These are phyloP conservation scores for Fusarium chuoi DNA, from an alignment of 2,329 filamentous ascomycete species.

Conservation along the genomic window DNA sequence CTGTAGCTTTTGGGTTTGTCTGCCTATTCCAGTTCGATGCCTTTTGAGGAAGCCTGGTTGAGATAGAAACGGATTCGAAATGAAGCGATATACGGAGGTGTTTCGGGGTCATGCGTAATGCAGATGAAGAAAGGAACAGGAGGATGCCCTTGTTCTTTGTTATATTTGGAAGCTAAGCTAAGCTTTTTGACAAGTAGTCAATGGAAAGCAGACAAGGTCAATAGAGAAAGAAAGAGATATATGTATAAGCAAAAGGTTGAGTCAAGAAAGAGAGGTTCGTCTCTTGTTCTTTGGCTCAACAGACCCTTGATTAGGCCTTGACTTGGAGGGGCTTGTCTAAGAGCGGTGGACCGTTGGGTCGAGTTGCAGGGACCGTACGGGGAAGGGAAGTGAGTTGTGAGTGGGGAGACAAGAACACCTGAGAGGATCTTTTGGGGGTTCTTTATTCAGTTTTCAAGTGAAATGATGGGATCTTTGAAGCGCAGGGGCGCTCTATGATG, in stretches of 20 bases:
- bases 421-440: constrained; percentile 7
- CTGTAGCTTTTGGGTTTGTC: background rate
- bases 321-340: constrained; percentile 42
- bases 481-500: background rate
- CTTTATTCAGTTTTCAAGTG: background rate
- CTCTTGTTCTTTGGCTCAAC: constrained; percentile 32
- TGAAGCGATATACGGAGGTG: constrained; percentile 31
- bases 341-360: constrained; percentile 46
- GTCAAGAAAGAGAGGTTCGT: constrained; percentile 7
- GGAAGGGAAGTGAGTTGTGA: constrained; percentile 33
- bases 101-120: constrained; percentile 34
- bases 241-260: constrained; percentile 4
- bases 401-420: constrained; percentile 36
- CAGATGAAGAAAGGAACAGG: constrained; percentile 34
- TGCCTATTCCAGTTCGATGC: constrained; percentile 14
- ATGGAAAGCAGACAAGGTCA: constrained; percentile 16
- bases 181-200: constrained; percentile 31
- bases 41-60: constrained; percentile 11
- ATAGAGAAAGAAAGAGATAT: constrained; percentile 13
- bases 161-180: constrained; percentile 44
- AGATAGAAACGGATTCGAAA: constrained; percentile 35
- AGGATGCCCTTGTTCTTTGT: constrained; percentile 25
- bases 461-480: background rate
- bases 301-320: constrained; percentile 41
- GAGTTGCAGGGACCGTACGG: constrained; percentile 43